phyloP scores from a whole-genome alignment of 352 stramenopile species.

The Pythium volutum region DNA sequence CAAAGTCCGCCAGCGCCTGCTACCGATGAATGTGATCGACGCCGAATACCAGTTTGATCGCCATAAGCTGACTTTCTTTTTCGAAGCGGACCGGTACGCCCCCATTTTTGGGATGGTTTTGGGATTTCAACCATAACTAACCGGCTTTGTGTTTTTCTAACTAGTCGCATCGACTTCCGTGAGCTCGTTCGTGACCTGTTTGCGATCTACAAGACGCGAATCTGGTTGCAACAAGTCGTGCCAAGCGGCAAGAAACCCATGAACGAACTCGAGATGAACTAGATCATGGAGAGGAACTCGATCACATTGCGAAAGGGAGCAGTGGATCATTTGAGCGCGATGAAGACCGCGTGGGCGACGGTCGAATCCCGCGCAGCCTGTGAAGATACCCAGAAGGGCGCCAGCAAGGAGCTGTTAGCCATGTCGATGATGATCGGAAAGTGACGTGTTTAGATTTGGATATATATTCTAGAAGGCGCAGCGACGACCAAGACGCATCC shows the following conservation, averaged over 20 bases:
- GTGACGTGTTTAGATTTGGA: slow-evolving; percentile 25
- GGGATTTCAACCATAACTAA: neutral
- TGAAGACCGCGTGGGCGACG: neutral
- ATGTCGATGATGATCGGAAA: slow-evolving; percentile 1
- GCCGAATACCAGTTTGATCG: slow-evolving; percentile 98
- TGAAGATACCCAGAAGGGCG: slow-evolving; percentile 1
- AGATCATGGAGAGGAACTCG: slow-evolving; percentile 25
- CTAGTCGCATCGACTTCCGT: slow-evolving; percentile 95
- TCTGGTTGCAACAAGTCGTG: slow-evolving; percentile 97
- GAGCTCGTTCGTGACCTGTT: slow-evolving; percentile 98
- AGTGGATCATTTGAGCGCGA: neutral
- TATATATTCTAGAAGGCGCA: slow-evolving; percentile 24
- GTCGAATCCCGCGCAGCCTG: neutral
- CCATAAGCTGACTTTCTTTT: slow-evolving; percentile 99
- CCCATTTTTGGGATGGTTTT: neutral
- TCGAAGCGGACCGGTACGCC: slow-evolving; percentile 91
- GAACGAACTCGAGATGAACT: slow-evolving; percentile 56
- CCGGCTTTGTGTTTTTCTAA: neutral
- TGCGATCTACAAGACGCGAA: slow-evolving; percentile 98
- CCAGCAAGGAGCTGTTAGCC: neutral
- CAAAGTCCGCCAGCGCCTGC: slow-evolving; percentile 92
- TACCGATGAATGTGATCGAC: slow-evolving; percentile 98
- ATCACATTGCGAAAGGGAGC: neutral
- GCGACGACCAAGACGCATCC: neutral
- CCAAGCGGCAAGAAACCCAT: slow-evolving; percentile 65